Evolutionary conservation across 2,329 filamentous ascomycete species (phyloP).

Genomic region (Mollisiaceae sp.): DNA sequence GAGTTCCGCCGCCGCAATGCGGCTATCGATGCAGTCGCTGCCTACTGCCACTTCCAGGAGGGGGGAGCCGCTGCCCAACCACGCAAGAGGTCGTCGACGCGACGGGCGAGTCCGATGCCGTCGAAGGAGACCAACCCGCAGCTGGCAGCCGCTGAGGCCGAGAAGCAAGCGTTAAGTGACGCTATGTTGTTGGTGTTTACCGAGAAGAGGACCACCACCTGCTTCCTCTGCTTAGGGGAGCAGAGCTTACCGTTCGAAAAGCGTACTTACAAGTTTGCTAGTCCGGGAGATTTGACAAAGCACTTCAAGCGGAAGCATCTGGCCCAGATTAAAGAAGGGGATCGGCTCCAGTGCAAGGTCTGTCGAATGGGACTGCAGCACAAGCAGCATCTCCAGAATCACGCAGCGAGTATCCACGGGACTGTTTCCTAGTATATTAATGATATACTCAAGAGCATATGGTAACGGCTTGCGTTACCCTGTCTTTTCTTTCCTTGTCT

Average conservation of each 20-base stretch:
- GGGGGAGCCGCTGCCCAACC: conserved; percentile 24
- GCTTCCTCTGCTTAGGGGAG: conserved; percentile 32
- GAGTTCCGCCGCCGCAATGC: conserved; percentile 33
- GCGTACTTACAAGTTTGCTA: conserved; percentile 29
- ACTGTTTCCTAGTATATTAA: conserved; percentile 27
- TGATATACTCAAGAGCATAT: not conserved
- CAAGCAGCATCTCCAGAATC: conserved; percentile 30
- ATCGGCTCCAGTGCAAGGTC: conserved; percentile 29
- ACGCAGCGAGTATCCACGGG: conserved; percentile 28
- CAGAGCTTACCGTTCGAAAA: conserved; percentile 29
- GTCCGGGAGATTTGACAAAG: conserved; percentile 31
- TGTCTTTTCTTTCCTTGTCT: not conserved
- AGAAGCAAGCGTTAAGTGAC: conserved; percentile 33
- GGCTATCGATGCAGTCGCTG: conserved; percentile 39
- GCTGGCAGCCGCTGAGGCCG: conserved; percentile 26
- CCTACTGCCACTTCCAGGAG: conserved; percentile 34
- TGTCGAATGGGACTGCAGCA: conserved; percentile 31
- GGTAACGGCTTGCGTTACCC: not conserved
- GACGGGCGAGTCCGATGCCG: conserved; percentile 22
- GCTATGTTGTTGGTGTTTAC: conserved; percentile 33
- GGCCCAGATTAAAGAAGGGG: conserved; percentile 30
- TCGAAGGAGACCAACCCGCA: conserved; percentile 28
- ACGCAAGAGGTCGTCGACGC: conserved; percentile 25
- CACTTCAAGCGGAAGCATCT: conserved; percentile 35
- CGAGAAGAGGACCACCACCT: conserved; percentile 30